Base-by-base conservation (phyloP, 768 basidiomycete genomes). In the Termitomyces sp. region DNA sequence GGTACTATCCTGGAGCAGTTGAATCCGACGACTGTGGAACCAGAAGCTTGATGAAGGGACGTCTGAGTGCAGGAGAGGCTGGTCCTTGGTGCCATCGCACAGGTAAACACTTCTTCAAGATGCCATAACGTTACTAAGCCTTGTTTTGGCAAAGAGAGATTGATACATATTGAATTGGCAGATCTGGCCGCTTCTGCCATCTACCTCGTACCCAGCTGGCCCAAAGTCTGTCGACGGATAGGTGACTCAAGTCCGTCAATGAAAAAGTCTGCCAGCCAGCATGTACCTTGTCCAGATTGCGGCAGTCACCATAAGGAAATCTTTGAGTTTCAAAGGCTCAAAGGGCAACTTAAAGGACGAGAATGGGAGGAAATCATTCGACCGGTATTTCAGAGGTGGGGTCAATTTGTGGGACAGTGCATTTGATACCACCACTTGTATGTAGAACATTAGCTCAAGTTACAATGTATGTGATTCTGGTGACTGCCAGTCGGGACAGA, bases 381-480 rank as follows among this genome's bases (percentile, higher is more conserved):
- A 62, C 88, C 88, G 44, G 83, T 92, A 6, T 82, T 93, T 53
- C 83, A 89, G 67, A 83, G 83, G 53, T 93, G 91, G 91, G 91
- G 87, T 2, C 74, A 60, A 30, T 93, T 89, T 69, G 78, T 82
- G n/a, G 73, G 75, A 36, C 61, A 73, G 27, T 76, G 75, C 73
- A 71, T 81, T 20, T 74, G 62, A 63, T 36, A 33, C 12, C 27
- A 2, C 4, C 27, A 27, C 27, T 27, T 27, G 27, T 27, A 27
- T 27, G 27, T 27, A 2, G 27, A 27, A 27, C 27, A 27, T 27
- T 27, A 4, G 4, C 27, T 27, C 27, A 27, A 27, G 27, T 27
- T 27, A 27, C 27, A 27, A 27, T 27, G 27, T 27, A 27, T 27
- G n/a, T n/a, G 4, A 27, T 27, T 27, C 3, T 27, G 27, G 27